Percentiles rank a stretch among this genome's conserved stretches.
Conservation (phyloP, 2,329 filamentous ascomycete species). For the Neonectria sp. region DNA sequence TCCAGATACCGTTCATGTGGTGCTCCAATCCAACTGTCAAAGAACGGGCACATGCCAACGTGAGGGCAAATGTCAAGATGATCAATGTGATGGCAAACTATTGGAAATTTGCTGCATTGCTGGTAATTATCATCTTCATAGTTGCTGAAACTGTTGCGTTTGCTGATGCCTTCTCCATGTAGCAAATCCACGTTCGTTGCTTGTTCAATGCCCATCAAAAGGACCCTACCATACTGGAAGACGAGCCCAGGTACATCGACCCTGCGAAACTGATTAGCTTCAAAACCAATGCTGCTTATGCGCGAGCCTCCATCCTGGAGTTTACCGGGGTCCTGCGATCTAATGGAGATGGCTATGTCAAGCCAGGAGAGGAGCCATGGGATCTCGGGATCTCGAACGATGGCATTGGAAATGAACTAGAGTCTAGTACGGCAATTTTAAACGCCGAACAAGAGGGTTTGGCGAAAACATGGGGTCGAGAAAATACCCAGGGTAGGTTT, state of each 20-base stretch:
- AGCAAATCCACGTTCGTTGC: constrained; percentile 14
- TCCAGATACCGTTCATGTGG: constrained; percentile 44
- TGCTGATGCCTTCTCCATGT: constrained; percentile 12
- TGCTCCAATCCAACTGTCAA: constrained; percentile 31
- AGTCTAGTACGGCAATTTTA: background rate
- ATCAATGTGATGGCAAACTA: constrained; percentile 27
- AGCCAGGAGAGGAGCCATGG: constrained; percentile 23
- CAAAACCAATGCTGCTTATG: constrained; percentile 1
- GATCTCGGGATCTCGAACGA: constrained; percentile 18
- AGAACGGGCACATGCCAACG: constrained; percentile 28
- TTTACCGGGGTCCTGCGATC: constrained; percentile 27
- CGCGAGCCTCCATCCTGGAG: constrained; percentile 27
- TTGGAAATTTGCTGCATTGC: constrained; percentile 20
- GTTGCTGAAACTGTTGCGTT: no score
- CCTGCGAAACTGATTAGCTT: constrained; percentile 6
- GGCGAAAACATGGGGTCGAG: no score
- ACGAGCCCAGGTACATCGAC: constrained; percentile 17
- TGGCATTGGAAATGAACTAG: no score
- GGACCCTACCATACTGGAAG: background rate
- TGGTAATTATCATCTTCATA: constrained; percentile 6
- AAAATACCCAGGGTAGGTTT: no score
- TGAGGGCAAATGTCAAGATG: constrained; percentile 36
- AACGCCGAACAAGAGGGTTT: background rate
- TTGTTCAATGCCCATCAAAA: background rate
- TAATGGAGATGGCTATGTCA: constrained; percentile 6